Base-by-base conservation (phyloP, 2,329 filamentous ascomycete species). In the Pestalotiopsis sp. region DNA sequence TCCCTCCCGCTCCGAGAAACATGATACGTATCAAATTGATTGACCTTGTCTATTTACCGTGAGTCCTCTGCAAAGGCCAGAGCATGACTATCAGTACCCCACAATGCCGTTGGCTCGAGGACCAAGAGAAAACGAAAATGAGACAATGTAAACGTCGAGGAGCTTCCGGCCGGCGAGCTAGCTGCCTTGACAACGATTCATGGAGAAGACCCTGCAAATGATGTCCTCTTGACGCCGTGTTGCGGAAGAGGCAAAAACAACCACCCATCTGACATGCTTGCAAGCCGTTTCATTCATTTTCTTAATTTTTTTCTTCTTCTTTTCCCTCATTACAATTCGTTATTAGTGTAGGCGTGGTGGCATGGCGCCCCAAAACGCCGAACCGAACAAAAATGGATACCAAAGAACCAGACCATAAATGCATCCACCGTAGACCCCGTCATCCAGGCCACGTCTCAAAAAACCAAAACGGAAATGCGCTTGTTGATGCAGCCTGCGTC, bases 181-280 rank as follows among this genome's bases (percentile, higher is more conserved):
- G 9, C 61, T 52, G 45, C 45, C 45, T n/a, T 20, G 45, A 52
- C 45, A 9, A n/a, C 61, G 36, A 39, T 17, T 23, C 9, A 31
- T 20, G 67, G 67, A 23, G 67, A 23, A 31, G 63, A 49, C 36
- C 58, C 31, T 36, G n/a, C 55, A 67, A 57, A 45, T 71, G 71
- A 36, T 36, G 31, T 36, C 45, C 45, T 73, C 69, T 69, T 68
- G 70, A 72, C 72, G 73, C 73, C 73, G 41, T 36, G 31, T 36
- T 36, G 31, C 41, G 13, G 14, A 49, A n/a, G n/a, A 52, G 45
- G 31, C 31, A 36, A 69, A 70, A 73, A 73, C 71, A 71, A 72
- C 69, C 73, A 17, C 57, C 65, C 65, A 67, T 67, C 49, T 31
- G 31, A 67, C 70, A 74, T 74, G 73, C 72, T 73, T 70, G n/a